Percentiles rank a stretch among this genome's conserved stretches.
Evolutionary conservation across 2,329 filamentous ascomycete genomes (phyloP).

Genomic region (Claviceps digitariae): DNA sequence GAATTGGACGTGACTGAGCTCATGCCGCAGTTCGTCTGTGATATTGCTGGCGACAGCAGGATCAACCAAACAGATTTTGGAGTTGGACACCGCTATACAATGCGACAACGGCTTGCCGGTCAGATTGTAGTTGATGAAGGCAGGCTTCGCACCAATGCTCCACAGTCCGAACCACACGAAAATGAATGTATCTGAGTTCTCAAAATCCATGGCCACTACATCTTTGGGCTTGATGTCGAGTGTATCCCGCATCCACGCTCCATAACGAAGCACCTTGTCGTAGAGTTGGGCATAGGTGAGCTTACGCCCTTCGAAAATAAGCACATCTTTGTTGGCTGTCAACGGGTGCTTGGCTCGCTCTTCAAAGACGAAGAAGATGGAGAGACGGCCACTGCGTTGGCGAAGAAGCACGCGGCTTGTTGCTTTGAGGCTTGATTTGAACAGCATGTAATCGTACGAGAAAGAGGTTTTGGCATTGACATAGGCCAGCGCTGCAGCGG

Average conservation of each 20-base stretch:
- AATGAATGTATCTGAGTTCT: constrained; percentile 67
- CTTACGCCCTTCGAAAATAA: constrained; percentile 53
- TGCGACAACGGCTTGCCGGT: constrained; percentile 57
- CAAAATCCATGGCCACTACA: constrained; percentile 68
- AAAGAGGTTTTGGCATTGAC: constrained; percentile 58
- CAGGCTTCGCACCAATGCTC: constrained; percentile 70
- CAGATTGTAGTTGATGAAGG: constrained; percentile 82
- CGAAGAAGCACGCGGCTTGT: constrained; percentile 29
- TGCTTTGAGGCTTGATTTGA: constrained; percentile 40
- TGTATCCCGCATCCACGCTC: constrained; percentile 55
- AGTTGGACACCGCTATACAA: constrained; percentile 55
- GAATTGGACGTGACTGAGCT: constrained; percentile 39
- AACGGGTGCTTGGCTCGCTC: constrained; percentile 39
- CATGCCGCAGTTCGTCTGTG: constrained; percentile 40
- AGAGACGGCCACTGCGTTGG: constrained; percentile 47
- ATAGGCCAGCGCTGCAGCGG: constrained; percentile 58
- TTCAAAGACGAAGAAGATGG: constrained; percentile 65
- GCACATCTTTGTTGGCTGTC: constrained; percentile 40
- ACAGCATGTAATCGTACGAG: constrained; percentile 49
- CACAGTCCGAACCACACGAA: constrained; percentile 68
- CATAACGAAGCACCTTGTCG: constrained; percentile 56
- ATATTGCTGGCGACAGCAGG: constrained; percentile 40
- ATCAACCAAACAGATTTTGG: constrained; percentile 58
- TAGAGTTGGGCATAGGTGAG: constrained; percentile 71
- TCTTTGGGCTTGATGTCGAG: constrained; percentile 55